phyloP scores from a whole-genome alignment of 306 rosid species.

The Gastrolobium bilobum region DNA sequence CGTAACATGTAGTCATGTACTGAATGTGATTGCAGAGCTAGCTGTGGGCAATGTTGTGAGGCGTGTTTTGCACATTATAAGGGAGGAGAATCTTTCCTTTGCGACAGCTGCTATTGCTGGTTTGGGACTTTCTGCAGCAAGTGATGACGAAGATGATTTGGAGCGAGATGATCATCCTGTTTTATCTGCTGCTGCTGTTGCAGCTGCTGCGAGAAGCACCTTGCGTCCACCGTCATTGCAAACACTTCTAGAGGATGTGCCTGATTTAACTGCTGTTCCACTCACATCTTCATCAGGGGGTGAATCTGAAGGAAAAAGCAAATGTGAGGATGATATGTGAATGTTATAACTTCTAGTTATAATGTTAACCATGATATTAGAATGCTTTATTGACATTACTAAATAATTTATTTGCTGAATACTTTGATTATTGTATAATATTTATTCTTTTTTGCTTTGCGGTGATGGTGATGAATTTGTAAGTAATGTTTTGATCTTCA shows the following conservation, averaged over 20 bases:
- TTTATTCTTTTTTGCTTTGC: conserved; percentile 26
- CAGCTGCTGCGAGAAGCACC: conserved; percentile 97
- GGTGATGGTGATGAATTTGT: conserved; percentile 40
- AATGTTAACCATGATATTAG: background rate
- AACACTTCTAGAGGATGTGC: conserved; percentile 90
- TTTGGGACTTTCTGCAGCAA: conserved; percentile 71
- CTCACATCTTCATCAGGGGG: conserved; percentile 89
- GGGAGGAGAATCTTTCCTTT: conserved; percentile 95
- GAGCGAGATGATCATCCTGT: conserved; percentile 72
- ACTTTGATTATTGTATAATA: conserved; percentile 20
- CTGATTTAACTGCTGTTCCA: conserved; percentile 68
- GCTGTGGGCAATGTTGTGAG: conserved; percentile 98
- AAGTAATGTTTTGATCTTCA: conserved; percentile 18
- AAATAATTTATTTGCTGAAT: conserved; percentile 4
- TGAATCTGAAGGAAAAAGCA: conserved; percentile 96
- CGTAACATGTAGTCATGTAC: conserved; percentile 36
- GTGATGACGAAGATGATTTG: conserved; percentile 94
- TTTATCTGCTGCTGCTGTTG: conserved; percentile 91
- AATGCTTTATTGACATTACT: conserved; percentile 19
- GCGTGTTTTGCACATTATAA: conserved; percentile 94
- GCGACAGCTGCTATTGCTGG: conserved; percentile 87
- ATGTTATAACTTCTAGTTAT: conserved; percentile 21
- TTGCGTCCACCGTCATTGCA: conserved; percentile 97
- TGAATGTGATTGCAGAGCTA: conserved; percentile 71
- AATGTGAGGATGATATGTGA: conserved; percentile 64